Percentiles rank a stretch among this genome's conserved stretches.
phyloP scores from a whole-genome alignment of 2,329 filamentous ascomycete species.

The Aspergillus fischeri region DNA sequence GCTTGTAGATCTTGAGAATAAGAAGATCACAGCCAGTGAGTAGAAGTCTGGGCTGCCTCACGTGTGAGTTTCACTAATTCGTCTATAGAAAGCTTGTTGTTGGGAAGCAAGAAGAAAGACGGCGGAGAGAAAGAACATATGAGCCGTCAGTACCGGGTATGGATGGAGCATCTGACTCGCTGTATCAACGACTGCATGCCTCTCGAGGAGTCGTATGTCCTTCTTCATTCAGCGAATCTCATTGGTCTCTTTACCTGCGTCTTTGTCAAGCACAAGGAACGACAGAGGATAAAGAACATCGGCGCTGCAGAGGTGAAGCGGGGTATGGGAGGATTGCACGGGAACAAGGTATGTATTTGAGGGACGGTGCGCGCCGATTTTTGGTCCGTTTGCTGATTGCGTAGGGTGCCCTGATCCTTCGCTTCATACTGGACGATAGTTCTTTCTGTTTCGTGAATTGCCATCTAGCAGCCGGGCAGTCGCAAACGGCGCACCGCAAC shows the following conservation, averaged over 20 bases:
- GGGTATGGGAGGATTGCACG: slow-evolving; percentile 90
- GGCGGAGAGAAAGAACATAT: slow-evolving; percentile 76
- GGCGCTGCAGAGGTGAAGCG: slow-evolving; percentile 83
- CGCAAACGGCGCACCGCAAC: slow-evolving; percentile 83
- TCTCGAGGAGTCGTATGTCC: slow-evolving; percentile 69
- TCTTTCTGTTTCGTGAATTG: slow-evolving; percentile 97
- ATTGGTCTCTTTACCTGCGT: slow-evolving; percentile 95
- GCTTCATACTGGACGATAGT: slow-evolving; percentile 91
- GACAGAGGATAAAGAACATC: slow-evolving; percentile 71
- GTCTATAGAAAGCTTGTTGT: slow-evolving; percentile 70
- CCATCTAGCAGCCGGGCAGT: slow-evolving; percentile 90
- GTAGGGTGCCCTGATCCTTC: slow-evolving; percentile 76
- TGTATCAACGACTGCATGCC: slow-evolving; percentile 81
- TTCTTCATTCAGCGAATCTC: slow-evolving; percentile 83
- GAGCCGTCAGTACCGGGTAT: slow-evolving; percentile 95
- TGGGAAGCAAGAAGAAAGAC: slow-evolving; percentile 74
- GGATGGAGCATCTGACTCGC: slow-evolving; percentile 83
- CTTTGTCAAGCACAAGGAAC: slow-evolving; percentile 79
- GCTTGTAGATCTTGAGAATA: slow-evolving; percentile 95
- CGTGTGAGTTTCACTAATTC: slow-evolving; percentile 22
- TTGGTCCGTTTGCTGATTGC: background rate
- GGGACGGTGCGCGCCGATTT: background rate
- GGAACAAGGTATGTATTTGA: slow-evolving; percentile 66
- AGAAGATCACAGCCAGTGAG: slow-evolving; percentile 88
- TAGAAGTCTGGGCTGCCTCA: background rate